phyloP scores from a whole-genome alignment of 1,284 basidiomycete species.

The Sanguinoderma infundibulare region DNA sequence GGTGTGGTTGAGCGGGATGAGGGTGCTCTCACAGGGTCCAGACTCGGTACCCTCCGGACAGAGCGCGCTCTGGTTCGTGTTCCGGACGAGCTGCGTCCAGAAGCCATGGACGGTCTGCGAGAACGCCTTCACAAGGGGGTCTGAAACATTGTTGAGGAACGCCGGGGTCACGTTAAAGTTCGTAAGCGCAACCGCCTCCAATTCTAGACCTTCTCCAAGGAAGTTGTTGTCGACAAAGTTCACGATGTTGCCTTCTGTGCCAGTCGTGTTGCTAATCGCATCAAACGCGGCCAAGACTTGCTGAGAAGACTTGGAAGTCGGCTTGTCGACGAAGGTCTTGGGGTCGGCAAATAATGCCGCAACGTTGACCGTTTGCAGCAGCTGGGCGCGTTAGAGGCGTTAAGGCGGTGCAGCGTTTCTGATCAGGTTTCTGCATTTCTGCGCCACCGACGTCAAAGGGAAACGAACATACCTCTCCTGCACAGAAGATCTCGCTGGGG shows the following conservation, averaged over 20 bases:
- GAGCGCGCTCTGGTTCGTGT: constrained; percentile 72
- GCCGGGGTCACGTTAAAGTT: constrained; percentile 70
- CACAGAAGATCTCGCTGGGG: constrained; percentile 82
- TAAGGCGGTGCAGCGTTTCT: neutral
- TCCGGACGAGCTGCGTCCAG: constrained; percentile 81
- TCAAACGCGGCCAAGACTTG: constrained; percentile 75
- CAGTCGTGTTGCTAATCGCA: constrained; percentile 47
- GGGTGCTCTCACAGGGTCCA: constrained; percentile 73
- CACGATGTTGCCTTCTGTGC: constrained; percentile 64
- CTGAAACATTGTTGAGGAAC: constrained; percentile 75
- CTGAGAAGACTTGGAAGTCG: constrained; percentile 68
- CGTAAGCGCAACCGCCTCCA: constrained; percentile 65
- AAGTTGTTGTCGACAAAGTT: constrained; percentile 82
- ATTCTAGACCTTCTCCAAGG: constrained; percentile 83
- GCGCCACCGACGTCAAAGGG: neutral
- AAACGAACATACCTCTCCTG: constrained; percentile 65
- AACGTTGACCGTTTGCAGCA: constrained; percentile 87
- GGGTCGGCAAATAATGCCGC: constrained; percentile 79
- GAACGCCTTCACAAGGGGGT: constrained; percentile 76
- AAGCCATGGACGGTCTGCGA: constrained; percentile 79
- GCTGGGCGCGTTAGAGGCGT: constrained; percentile 41
- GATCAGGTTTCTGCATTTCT: neutral
- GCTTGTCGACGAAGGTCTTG: constrained; percentile 94
- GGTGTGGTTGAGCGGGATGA: constrained; percentile 90
- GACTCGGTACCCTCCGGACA: constrained; percentile 56